Evolutionary conservation across 2,329 filamentous ascomycete species (phyloP).

Genomic region (Trichoderma cornu-damae): DNA sequence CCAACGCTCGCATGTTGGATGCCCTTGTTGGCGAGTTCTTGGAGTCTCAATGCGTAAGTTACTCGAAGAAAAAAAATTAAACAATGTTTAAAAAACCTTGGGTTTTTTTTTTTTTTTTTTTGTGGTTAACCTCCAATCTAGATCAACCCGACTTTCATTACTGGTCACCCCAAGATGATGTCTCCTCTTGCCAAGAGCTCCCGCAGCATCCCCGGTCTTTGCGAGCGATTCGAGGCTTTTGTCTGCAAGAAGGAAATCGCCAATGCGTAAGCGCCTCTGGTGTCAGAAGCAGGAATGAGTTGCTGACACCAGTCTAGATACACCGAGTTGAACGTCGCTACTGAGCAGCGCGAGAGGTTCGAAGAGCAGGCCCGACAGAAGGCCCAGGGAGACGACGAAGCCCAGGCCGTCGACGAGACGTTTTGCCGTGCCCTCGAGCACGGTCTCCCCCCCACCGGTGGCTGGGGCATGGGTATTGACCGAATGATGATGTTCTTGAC

Average conservation of each 20-base stretch:
- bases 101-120: not conserved
- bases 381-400: constrained; percentile 94
- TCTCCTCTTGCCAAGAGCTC: constrained; percentile 95
- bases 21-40: constrained; percentile 92
- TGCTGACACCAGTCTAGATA: constrained; percentile 43
- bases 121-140: constrained; percentile 14
- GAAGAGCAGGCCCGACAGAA: constrained; percentile 96
- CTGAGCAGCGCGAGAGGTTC: constrained; percentile 78
- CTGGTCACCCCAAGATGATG: constrained; percentile 64
- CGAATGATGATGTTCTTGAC: constrained; percentile 93
- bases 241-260: constrained; percentile 75
- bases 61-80: not conserved
- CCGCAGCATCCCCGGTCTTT: constrained; percentile 73
- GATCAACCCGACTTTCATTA: constrained; percentile 67
- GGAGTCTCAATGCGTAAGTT: constrained; percentile 69
- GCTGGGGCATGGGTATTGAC: constrained; percentile 96
- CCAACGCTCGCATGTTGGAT: constrained; percentile 94
- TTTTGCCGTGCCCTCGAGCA: constrained; percentile 89
- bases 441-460: constrained; percentile 86
- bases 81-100: too few species aligned
- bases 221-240: constrained; percentile 96
- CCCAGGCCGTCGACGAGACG: constrained; percentile 91
- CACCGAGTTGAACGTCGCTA: constrained; percentile 89
- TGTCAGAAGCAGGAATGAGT: not conserved
- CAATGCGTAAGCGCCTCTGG: constrained; percentile 56